Percentiles rank a stretch among this genome's conserved stretches.
Conservation (phyloP, 306 rosid genomes). For the Canavalia ensiformis region DNA sequence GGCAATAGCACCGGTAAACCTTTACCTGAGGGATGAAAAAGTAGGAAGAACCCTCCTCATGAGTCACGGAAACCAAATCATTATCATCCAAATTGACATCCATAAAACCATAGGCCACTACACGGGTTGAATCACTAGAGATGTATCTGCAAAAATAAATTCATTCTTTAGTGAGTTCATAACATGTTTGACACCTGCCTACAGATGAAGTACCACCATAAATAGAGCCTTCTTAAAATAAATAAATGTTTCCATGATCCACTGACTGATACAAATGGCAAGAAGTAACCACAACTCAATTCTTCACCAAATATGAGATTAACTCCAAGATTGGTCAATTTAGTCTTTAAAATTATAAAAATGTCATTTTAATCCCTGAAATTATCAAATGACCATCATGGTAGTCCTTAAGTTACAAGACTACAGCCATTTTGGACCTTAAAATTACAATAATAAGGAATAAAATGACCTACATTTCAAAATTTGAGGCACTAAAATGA, state of each 20-base stretch:
- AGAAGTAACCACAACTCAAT: conserved; percentile 11
- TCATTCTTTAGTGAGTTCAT: conserved; percentile 45
- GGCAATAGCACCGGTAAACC: conserved; percentile 19
- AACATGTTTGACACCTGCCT: conserved; percentile 13
- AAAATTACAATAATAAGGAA: too few relatives aligned
- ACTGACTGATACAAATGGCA: neutral
- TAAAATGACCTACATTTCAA: too few relatives aligned
- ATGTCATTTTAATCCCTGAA: too few relatives aligned
- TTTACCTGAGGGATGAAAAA: conserved; percentile 91
- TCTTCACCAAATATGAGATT: neutral
- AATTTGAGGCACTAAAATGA: too few relatives aligned
- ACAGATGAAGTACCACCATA: too few relatives aligned
- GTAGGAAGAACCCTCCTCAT: conserved; percentile 65
- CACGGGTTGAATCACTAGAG: conserved; percentile 63
- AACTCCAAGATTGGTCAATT: too few relatives aligned
- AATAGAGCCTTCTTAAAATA: neutral
- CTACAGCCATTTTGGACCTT: too few relatives aligned
- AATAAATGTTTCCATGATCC: conserved; percentile 14
- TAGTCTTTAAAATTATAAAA: too few relatives aligned
- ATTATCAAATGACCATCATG: too few relatives aligned
- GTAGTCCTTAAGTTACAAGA: too few relatives aligned
- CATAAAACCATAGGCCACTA: conserved; percentile 79
- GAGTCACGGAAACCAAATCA: conserved; percentile 53
- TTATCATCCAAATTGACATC: conserved; percentile 58
- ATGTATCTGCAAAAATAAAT: conserved; percentile 64